A percentile compares a stretch with the other conserved stretches of the same genome.
Conservation (phyloP, 2,329 filamentous ascomycete species). For the Monilinia aucupariae region DNA sequence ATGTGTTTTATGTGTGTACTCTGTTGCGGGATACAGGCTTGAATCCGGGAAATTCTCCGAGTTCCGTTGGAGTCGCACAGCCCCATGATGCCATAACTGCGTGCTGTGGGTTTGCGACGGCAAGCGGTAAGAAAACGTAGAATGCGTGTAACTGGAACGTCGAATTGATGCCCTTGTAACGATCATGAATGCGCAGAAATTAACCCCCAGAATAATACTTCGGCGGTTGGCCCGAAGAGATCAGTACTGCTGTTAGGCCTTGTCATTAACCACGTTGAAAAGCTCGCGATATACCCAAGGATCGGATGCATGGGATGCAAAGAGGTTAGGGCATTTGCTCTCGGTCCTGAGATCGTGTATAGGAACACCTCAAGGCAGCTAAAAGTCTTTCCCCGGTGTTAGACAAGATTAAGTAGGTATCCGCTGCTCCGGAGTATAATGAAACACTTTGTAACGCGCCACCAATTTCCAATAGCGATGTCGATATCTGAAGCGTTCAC, state of each 20-base stretch:
- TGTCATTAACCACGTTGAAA: constrained; percentile 1
- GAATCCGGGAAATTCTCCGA: constrained; percentile 13
- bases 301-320: constrained; percentile 4
- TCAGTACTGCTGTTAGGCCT: not conserved
- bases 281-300: constrained; percentile 3
- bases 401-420: constrained; percentile 19
- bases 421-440: constrained; percentile 16
- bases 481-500: not conserved
- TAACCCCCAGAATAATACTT: constrained; percentile 3
- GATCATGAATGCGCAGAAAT: constrained; percentile 3
- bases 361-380: not conserved
- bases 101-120: constrained; percentile 13
- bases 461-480: not conserved
- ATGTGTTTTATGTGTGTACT: constrained; percentile 7
- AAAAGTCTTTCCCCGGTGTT: constrained; percentile 11
- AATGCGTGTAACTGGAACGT: constrained; percentile 12
- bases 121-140: constrained; percentile 13
- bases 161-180: not conserved
- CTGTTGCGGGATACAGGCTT: not conserved
- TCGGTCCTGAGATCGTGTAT: not conserved
- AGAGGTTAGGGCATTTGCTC: not conserved
- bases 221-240: not conserved
- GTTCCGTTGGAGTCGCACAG: constrained; percentile 7
- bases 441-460: constrained; percentile 17
- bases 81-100: constrained; percentile 3